Evolutionary conservation across 108 stramenopile species (phyloP).

Genomic region (Discostella pseudostelligera): DNA sequence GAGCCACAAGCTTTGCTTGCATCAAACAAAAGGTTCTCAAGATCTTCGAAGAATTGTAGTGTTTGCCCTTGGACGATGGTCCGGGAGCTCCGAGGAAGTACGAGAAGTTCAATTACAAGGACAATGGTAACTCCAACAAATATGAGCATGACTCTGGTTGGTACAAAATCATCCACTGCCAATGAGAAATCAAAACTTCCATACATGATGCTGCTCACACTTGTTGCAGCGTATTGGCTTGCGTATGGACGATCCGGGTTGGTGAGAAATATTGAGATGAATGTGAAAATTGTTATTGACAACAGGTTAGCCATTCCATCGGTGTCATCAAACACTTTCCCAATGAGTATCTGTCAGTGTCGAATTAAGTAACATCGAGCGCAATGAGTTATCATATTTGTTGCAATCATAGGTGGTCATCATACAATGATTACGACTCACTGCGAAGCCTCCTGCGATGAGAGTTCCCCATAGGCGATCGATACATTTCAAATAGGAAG

Average conservation of each 20-base stretch:
- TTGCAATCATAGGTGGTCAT: neutral
- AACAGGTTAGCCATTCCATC: constrained; percentile 25
- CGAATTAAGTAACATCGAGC: neutral
- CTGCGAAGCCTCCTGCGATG: constrained; percentile 46
- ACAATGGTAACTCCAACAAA: constrained; percentile 48
- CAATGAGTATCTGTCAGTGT: constrained; percentile 17
- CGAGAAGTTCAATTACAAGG: constrained; percentile 39
- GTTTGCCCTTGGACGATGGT: constrained; percentile 35
- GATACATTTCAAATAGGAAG: constrained; percentile 41
- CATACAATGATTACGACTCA: constrained; percentile 3
- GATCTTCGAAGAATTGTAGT: constrained; percentile 38
- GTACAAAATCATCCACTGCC: constrained; percentile 43
- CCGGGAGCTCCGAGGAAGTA: constrained; percentile 45
- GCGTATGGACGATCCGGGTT: constrained; percentile 45
- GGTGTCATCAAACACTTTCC: constrained; percentile 37
- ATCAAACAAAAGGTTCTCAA: constrained; percentile 18
- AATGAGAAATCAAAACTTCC: constrained; percentile 38
- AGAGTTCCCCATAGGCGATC: constrained; percentile 55
- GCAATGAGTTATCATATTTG: neutral
- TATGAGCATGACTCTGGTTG: constrained; percentile 48
- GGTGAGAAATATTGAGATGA: constrained; percentile 35
- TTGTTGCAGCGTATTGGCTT: constrained; percentile 44
- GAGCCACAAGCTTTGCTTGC: constrained; percentile 16
- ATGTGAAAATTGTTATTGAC: constrained; percentile 38
- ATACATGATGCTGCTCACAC: constrained; percentile 48